phyloP scores from a whole-genome alignment of 129 eudicot genomes.

The Centaurea solstitialis region DNA sequence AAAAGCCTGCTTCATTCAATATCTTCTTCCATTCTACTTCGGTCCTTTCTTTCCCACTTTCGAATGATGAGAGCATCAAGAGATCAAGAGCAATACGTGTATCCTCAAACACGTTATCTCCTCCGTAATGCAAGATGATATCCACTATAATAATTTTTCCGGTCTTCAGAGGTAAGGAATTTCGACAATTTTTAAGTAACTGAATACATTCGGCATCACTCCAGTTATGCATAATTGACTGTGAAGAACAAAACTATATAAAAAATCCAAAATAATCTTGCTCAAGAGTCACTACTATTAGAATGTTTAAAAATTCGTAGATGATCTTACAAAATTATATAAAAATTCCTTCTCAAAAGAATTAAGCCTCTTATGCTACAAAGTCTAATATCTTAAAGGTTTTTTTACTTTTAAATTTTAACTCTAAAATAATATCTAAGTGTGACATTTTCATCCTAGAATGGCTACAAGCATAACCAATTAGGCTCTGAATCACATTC shows the following conservation, averaged over 20 bases:
- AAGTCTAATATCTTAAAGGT: too few species aligned
- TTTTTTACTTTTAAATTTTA: too few species aligned
- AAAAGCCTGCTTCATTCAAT: conserved; percentile 35
- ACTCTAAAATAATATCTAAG: too few species aligned
- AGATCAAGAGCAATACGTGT: conserved; percentile 7
- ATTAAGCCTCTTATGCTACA: too few species aligned
- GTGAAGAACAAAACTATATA: neutral
- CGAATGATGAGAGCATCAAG: conserved; percentile 16
- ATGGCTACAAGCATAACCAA: too few species aligned
- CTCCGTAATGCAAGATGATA: neutral
- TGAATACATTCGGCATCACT: conserved; percentile 40
- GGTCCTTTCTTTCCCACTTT: conserved; percentile 41
- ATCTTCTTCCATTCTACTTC: conserved; percentile 33
- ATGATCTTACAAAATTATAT: too few species aligned
- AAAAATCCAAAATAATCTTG: neutral
- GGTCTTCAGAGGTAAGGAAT: conserved; percentile 5
- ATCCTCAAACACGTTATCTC: conserved; percentile 22
- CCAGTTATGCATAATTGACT: conserved; percentile 40
- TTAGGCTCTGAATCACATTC: too few species aligned
- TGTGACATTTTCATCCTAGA: too few species aligned
- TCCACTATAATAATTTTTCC: conserved; percentile 42
- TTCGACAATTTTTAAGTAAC: conserved; percentile 33
- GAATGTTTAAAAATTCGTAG: too few species aligned
- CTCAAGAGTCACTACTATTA: neutral
- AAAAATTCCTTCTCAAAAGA: too few species aligned